phyloP scores from a whole-genome alignment of 108 stramenopile species.

The Discostella pseudostelligera region DNA sequence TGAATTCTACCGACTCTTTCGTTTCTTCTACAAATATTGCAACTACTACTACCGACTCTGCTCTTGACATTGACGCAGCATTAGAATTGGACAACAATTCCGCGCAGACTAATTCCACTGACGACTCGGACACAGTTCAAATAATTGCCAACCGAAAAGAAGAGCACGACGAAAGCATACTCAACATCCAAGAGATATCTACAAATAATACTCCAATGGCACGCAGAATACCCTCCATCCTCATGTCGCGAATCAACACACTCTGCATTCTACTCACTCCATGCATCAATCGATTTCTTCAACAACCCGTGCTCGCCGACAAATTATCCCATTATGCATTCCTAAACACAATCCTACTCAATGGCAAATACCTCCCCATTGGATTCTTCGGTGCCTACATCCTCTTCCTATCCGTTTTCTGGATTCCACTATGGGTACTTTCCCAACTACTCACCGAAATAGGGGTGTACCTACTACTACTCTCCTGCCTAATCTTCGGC shows the following conservation, averaged over 20 bases:
- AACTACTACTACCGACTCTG: neutral
- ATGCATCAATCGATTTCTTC: slow-evolving; percentile 16
- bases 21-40: neutral
- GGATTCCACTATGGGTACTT: slow-evolving; percentile 59
- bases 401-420: slow-evolving; percentile 26
- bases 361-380: no score
- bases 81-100: neutral
- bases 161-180: slow-evolving; percentile 2
- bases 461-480: slow-evolving; percentile 53
- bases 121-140: no score
- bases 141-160: no score
- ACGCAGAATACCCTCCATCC: neutral
- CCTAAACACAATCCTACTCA: neutral
- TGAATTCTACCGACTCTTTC: neutral
- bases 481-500: slow-evolving; percentile 36
- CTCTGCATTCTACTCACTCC: neutral
- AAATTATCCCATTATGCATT: slow-evolving; percentile 17
- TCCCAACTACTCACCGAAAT: slow-evolving; percentile 59
- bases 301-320: slow-evolving; percentile 27
- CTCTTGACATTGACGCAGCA: neutral
- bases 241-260: no score
- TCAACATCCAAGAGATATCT: no score
- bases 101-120: neutral
- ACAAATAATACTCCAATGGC: no score
- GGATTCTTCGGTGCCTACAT: slow-evolving; percentile 14